A percentile compares a stretch with the other conserved stretches of the same genome.
Conservation (phyloP, 257 asterid species). For the Solanum virginianum region DNA sequence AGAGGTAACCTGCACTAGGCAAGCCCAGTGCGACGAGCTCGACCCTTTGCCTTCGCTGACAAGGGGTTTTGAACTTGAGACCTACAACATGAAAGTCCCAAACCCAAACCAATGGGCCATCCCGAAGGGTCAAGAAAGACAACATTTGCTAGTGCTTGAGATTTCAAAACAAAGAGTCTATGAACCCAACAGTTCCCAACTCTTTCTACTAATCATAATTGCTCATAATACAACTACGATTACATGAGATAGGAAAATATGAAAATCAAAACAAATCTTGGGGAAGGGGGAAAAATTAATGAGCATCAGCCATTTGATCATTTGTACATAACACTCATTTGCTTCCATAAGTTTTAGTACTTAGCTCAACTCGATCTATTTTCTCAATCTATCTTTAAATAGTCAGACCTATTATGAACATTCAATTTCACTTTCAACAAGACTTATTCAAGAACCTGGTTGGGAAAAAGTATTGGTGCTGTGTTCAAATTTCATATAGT, state of each 20-base stretch:
- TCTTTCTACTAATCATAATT: not conserved
- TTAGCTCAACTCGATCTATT: not conserved
- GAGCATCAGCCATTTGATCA: not conserved
- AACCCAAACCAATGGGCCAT: too few species aligned
- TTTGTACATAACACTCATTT: not conserved
- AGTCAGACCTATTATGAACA: not conserved
- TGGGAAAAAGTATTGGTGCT: not conserved
- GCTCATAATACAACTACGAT: not conserved
- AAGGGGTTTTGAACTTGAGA: too few species aligned
- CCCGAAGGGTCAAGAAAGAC: not conserved
- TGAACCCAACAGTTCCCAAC: not conserved
- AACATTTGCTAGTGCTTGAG: not conserved
- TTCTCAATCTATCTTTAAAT: not conserved
- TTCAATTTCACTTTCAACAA: not conserved
- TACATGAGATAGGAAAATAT: not conserved
- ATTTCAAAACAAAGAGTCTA: not conserved
- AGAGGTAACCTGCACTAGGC: too few species aligned
- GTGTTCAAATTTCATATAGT: not conserved
- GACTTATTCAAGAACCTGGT: not conserved
- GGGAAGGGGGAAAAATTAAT: not conserved
- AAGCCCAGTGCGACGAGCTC: too few species aligned
- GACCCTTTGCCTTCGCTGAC: too few species aligned
- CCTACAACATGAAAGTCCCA: too few species aligned
- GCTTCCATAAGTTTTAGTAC: not conserved
- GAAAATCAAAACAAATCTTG: not conserved